Percentiles rank a stretch among this genome's conserved stretches.
Conservation (phyloP, 208 protist species). For the Crithidia expoeki region DNA sequence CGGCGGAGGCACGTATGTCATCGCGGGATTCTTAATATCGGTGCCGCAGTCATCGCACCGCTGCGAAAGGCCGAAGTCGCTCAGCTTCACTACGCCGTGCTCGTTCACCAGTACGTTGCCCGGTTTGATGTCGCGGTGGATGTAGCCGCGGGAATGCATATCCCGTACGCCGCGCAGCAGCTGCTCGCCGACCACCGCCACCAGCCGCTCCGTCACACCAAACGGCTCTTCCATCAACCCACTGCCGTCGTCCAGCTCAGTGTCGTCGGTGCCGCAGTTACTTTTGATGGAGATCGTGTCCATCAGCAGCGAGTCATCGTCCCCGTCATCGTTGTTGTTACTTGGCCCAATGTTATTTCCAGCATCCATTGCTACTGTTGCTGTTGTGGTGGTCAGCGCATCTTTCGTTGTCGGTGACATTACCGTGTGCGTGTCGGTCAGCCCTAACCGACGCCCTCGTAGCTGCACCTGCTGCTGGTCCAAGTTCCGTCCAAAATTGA, state of each 20-base stretch:
- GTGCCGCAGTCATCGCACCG: conserved; percentile 43
- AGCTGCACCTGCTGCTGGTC: conserved; percentile 14
- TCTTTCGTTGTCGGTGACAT: too few species aligned
- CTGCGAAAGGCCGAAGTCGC: conserved; percentile 95
- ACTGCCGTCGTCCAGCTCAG: conserved; percentile 32
- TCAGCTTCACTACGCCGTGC: conserved; percentile 88
- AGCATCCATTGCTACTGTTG: background rate
- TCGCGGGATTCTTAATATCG: conserved; percentile 29
- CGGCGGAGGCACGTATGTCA: conserved; percentile 24
- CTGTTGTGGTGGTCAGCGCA: background rate
- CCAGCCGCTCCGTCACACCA: conserved; percentile 77
- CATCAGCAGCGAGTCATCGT: conserved; percentile 10
- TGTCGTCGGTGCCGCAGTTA: conserved; percentile 33
- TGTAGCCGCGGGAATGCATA: conserved; percentile 85
- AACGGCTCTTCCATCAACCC: conserved; percentile 46
- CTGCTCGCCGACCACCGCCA: conserved; percentile 86
- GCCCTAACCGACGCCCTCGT: conserved; percentile 9
- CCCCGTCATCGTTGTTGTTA: conserved; percentile 12
- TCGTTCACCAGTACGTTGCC: conserved; percentile 87
- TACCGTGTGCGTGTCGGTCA: background rate
- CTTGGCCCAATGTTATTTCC: conserved; percentile 2
- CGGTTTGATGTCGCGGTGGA: conserved; percentile 93
- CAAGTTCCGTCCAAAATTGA: conserved; percentile 5
- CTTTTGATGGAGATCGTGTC: conserved; percentile 37
- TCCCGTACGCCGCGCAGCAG: conserved; percentile 80